Base-by-base conservation (phyloP, 2,329 filamentous ascomycete species). In the Colletotrichum shisoi region DNA sequence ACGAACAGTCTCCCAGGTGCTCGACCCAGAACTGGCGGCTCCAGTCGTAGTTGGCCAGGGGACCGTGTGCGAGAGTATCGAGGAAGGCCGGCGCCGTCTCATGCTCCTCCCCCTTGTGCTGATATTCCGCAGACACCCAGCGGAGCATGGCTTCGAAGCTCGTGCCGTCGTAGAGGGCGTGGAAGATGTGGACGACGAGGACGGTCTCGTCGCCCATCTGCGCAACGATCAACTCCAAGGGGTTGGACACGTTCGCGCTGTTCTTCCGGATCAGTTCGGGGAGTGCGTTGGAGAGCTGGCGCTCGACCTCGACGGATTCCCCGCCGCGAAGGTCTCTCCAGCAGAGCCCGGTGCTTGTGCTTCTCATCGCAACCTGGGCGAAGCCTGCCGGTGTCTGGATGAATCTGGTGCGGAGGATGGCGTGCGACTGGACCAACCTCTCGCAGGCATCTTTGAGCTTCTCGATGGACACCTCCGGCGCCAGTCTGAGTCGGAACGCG, bases 151-250 rank as follows among this genome's bases (percentile, higher is more conserved):
- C 76, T 1, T 85, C 83, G 45, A 96, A 84, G 68, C 93, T 94
- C 70, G 86, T 90, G 1, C 93, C 94, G 76, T 97, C 94, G 72
- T 97, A 97, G 0, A 97, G 76, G 0, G 86, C 93, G 74, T 97
- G 94, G 77, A 97, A 96, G 0, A 96, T 88, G 52, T 90, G 85
- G 2, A 96, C 72, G 2, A 83, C 77, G 39, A 96, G 77, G 0
- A 82, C 69, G 7, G 72, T 72, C 1, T 71, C 71, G 0, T 70
- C 70, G 0, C 64, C 59, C 5, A 73, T 54, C 0, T 71, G 63
- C 2, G 86, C 67, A 0, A 84, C 62, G 1, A 84, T 73, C 2
- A 88, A 69, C 60, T 87, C 81, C 4, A 90, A 74, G 0, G 89
- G 89, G 7, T 75, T 77, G 2, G 72, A 71, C 1, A 90, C 69